A percentile compares a stretch with the other conserved stretches of the same genome.
These are phyloP conservation scores for Solanum sitiens DNA, from an alignment of 257 asterid genomes.

Conservation along the genomic window DNA sequence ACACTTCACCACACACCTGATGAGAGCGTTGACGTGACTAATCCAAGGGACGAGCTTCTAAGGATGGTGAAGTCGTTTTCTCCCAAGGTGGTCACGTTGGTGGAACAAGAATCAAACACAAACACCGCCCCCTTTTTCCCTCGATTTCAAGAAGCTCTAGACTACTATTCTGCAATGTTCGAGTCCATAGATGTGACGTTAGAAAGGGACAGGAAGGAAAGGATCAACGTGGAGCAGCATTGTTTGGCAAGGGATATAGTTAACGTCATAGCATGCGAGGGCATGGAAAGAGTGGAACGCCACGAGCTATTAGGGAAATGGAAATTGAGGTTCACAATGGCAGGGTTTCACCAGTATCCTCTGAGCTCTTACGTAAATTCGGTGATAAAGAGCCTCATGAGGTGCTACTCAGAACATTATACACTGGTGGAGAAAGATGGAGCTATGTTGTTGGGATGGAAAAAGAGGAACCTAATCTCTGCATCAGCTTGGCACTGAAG, in stretches of 20 bases:
- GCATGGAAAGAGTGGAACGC: constrained; percentile 77
- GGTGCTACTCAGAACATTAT: constrained; percentile 67
- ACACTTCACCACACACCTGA: constrained; percentile 92
- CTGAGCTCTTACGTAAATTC: constrained; percentile 72
- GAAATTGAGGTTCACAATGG: constrained; percentile 75
- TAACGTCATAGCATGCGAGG: constrained; percentile 90
- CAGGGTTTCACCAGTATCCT: constrained; percentile 63
- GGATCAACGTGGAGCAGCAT: constrained; percentile 84
- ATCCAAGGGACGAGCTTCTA: constrained; percentile 77
- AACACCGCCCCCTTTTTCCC: constrained; percentile 75
- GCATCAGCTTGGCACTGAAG: constrained; percentile 82
- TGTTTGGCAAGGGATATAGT: constrained; percentile 88
- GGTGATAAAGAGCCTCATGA: constrained; percentile 57
- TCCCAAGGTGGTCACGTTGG: constrained; percentile 72
- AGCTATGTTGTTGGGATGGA: constrained; percentile 83
- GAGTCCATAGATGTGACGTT: constrained; percentile 74
- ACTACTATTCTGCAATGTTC: constrained; percentile 69
- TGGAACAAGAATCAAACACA: constrained; percentile 91
- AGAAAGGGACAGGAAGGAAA: constrained; percentile 66
- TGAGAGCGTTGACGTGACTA: constrained; percentile 77
- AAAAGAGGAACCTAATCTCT: constrained; percentile 65
- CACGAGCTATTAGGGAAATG: constrained; percentile 91
- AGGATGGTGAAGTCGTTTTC: constrained; percentile 63
- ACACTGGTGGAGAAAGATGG: constrained; percentile 74
- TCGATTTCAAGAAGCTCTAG: constrained; percentile 59